Base-by-base conservation (phyloP, 345 rosid genomes). In the Excoecaria agallocha region DNA sequence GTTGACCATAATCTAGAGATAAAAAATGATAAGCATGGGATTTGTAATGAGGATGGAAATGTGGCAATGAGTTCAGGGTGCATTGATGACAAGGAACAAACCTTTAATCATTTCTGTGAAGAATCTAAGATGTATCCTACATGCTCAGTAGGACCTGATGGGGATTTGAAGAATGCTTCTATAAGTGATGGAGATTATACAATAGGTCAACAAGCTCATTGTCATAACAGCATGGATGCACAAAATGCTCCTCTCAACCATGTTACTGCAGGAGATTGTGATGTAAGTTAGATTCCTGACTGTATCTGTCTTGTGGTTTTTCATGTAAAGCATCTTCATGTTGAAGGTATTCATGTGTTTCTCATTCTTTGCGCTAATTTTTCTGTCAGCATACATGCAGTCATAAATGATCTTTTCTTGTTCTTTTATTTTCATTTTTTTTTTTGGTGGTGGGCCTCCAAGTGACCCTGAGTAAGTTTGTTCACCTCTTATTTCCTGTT, bases 231-330 rank as follows among this genome's bases (percentile, higher is more conserved):
- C 74, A 71, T 43, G 72, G 84, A 83, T 79, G 74, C 46, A 52
- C 90, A 76, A 68, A 57, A 64, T 48, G 38, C 75, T 76, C 72
- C 70, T 75, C 58, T 70, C 8, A 82, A 76, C 74, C 70, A 80
- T 60, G 73, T 67, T 79, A 25, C 76, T 72, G 57, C 35, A 59
- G 84, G 72, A 72, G 79, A 87, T 79, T 71, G 49, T 63, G 76
- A 65, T 67, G 98, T 89, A 89, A 86, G 91, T 84, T 66, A 50
- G 45, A 37, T 8, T 5, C 52, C 41, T 19, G 4, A 49, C 41
- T 41, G 20, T 17, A 30, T 70, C 39, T 77, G 7, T 55, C 6
- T 20, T 45, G 49, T 78, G 64, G 49, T 19, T 75, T 66, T 50
- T 52, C 54, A 71, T 64, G 9, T 54, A 22, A 55, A 66, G 68